Base-by-base conservation (phyloP, 805 yeast genomes). In the Torulaspora indica region DNA sequence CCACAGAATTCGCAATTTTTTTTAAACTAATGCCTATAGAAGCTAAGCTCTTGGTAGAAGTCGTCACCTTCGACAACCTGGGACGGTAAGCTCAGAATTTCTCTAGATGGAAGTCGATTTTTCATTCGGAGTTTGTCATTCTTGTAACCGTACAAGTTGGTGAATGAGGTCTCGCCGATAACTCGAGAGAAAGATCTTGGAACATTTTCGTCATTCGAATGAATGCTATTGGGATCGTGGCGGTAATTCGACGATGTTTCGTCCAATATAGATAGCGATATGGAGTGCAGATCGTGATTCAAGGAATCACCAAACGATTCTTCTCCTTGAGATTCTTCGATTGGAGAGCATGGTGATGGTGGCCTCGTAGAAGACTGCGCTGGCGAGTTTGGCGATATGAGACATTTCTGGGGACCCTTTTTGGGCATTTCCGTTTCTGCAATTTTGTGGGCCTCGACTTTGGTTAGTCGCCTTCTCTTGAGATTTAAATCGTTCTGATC, bases 1-100 rank as follows among this genome's bases (percentile, higher is more conserved):
- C 86, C 87, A 78, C 86, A 79, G 77, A 76, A 75, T 66, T 74
- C 79, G 81, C 81, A 76, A 55, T 52, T 56, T 49, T 17, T 35
- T 23, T 38, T 15, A 9, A 25, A 25, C 41, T 45, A 52, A 38
- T 54, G 54, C 41, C 36, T 53, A 45, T 48, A 54, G 35, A 55
- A 53, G 36, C 57, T 56, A 17, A 54, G 53, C 45, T 56, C 60
- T 30, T 57, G 60, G 18, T 51, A 55, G 14, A 52, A 42, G 8
- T 52, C 53, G n/a, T 42, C 50, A 5, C 38, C 39, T 25, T 48
- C 44, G 8, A 45, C 35, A 24, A 52, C 40, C 25, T 49, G 51
- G 13, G 56, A 52, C 15, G 56, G 56, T 40, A 47, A 29, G 14
- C 41, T 33, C 24, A 25, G 24, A n/a, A 39, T 30, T n/a, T 43